Conservation (phyloP, 306 rosid genomes). For the Vigna reflexopilosa region DNA sequence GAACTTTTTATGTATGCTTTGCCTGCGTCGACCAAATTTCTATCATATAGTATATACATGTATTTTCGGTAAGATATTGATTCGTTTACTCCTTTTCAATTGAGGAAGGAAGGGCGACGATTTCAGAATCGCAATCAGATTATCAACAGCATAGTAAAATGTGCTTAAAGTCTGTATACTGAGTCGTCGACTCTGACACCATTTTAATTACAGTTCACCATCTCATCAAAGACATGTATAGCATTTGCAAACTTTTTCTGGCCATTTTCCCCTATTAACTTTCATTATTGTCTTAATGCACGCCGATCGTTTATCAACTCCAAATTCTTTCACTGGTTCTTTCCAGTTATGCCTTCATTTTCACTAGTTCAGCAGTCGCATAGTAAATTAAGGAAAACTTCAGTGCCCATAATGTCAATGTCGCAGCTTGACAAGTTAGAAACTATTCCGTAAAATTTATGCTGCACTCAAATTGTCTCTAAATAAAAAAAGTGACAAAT, state of each 20-base stretch:
- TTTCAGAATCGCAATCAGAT: slow-evolving; percentile 25
- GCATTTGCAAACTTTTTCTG: slow-evolving; percentile 9
- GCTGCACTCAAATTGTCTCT: not conserved
- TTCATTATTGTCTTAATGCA: not conserved
- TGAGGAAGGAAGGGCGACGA: not conserved
- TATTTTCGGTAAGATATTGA: not conserved
- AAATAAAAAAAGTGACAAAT: not conserved
- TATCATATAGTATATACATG: slow-evolving; percentile 30
- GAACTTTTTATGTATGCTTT: slow-evolving; percentile 15
- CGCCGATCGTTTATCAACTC: slow-evolving; percentile 3
- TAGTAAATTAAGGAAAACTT: not conserved
- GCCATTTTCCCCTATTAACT: not conserved
- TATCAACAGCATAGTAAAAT: slow-evolving; percentile 1
- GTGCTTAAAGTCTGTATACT: slow-evolving; percentile 19
- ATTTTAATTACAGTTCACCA: slow-evolving; percentile 14
- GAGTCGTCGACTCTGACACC: not conserved
- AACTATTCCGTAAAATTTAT: not conserved
- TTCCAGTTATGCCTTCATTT: not conserved
- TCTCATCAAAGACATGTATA: not conserved
- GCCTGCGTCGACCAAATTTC: not conserved
- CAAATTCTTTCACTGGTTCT: not conserved
- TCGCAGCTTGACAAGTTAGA: not conserved
- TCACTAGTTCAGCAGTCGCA: slow-evolving; percentile 5
- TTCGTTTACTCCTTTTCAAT: not conserved
- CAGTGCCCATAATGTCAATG: slow-evolving; percentile 17